Evolutionary conservation across 805 yeast genomes (phyloP).

Genomic region (Candida anglica): DNA sequence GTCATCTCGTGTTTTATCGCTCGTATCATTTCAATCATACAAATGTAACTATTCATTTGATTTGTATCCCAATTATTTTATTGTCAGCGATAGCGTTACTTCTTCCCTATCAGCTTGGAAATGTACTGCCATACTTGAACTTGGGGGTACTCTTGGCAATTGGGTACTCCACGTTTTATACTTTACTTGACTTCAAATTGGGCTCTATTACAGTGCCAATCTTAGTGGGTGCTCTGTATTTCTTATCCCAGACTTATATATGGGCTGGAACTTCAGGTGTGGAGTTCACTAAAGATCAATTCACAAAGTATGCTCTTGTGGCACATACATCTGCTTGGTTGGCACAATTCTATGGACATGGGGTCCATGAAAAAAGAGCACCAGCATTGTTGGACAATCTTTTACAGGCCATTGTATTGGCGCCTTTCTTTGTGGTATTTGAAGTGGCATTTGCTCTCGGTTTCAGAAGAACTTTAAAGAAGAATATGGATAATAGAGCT

Average conservation of each 20-base stretch:
- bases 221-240: slow-evolving; percentile 18
- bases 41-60: slow-evolving; percentile 73
- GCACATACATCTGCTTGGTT: slow-evolving; percentile 65
- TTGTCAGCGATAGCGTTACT: slow-evolving; percentile 46
- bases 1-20: slow-evolving; percentile 40
- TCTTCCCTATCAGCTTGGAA: slow-evolving; percentile 18
- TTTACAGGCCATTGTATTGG: slow-evolving; percentile 80
- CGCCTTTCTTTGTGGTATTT: slow-evolving; percentile 84
- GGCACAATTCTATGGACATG: slow-evolving; percentile 87
- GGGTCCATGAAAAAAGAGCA: slow-evolving; percentile 69
- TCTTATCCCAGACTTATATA: slow-evolving; percentile 16
- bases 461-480: slow-evolving; percentile 46
- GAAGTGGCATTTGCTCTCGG: slow-evolving; percentile 76
- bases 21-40: slow-evolving; percentile 48
- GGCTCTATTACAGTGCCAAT: slow-evolving; percentile 29
- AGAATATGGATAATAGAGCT: slow-evolving; percentile 45
- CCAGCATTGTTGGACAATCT: slow-evolving; percentile 87
- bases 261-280: slow-evolving; percentile 5
- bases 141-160: slow-evolving; percentile 44
- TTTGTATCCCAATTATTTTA: slow-evolving; percentile 77
- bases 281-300: slow-evolving; percentile 12
- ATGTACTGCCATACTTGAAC: slow-evolving; percentile 30
- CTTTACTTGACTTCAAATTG: slow-evolving; percentile 46
- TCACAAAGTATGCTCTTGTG: slow-evolving; percentile 24
- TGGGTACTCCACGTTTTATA: slow-evolving; percentile 56